Base-by-base conservation (phyloP, 352 stramenopile species). In the Globisporangium nodosum region DNA sequence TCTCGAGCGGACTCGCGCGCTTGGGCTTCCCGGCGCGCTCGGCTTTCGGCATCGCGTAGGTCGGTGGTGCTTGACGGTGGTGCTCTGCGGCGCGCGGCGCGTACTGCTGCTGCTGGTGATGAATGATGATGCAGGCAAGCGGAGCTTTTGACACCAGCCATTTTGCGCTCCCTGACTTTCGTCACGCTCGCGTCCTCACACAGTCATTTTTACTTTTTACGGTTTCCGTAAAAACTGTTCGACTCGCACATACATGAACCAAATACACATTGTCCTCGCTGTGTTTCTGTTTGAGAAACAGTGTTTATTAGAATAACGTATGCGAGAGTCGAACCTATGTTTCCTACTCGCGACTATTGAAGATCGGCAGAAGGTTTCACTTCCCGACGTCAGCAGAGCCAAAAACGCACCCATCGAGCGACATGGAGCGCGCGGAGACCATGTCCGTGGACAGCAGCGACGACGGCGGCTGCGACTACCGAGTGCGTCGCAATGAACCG, bases 1-100 rank as follows among this genome's bases (percentile, higher is more conserved):
- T 92, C 68, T 92, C 85, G 40, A 95, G 73, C 72, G 85, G 83
- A 66, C 78, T 89, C 55, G 85, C 76, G 62, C 85, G 85, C 69
- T 95, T 95, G 42, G 81, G 78, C 69, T 93, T 95, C 50, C 77
- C 74, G 21, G 16, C 12, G 46, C 78, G 78, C 40, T 77, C 68
- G 53, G 73, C 69, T 74, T 91, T 91, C 39, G 83, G 83, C 83
- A 93, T 90, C 45, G 27, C 33, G 33, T 37, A 37, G 6, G 33
- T 37, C 5, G 49, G 16, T 45, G 45, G 24, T 55, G 24, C 18
- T 46, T 30, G 42, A 50, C 42, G 42, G 39, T 33, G 43, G 16
- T 46, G 49, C 39, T 63, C 42, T 46, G 31, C 11, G 24, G 48
- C 5, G 42, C 33, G 35, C 51, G 31, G 33, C 33, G 37, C 15